phyloP scores from a whole-genome alignment of 2,329 filamentous ascomycete species.

The Pestalotiopsis sp. region DNA sequence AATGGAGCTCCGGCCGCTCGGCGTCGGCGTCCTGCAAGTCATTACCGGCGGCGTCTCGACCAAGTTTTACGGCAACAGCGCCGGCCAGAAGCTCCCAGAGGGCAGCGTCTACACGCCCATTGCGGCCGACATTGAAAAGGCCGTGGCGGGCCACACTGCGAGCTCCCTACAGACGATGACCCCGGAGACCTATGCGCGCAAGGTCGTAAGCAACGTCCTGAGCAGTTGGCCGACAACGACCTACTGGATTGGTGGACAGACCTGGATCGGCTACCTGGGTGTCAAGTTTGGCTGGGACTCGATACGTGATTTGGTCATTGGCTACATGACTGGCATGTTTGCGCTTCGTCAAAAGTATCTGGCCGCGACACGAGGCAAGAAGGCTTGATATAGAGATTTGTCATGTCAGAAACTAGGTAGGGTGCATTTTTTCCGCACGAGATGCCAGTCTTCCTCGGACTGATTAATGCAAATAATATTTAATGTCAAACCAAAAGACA shows the following conservation, averaged over 20 bases:
- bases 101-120: slow-evolving; percentile 18
- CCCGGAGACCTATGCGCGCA: slow-evolving; percentile 16
- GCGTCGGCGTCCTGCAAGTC: slow-evolving; percentile 34
- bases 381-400: not conserved
- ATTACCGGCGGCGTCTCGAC: slow-evolving; percentile 35
- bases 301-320: slow-evolving; percentile 18
- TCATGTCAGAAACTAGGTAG: not conserved
- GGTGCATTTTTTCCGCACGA: not conserved
- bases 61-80: slow-evolving; percentile 26
- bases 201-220: slow-evolving; percentile 18
- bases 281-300: slow-evolving; percentile 14
- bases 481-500: too few species aligned
- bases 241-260: slow-evolving; percentile 18
- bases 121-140: slow-evolving; percentile 16
- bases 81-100: slow-evolving; percentile 12
- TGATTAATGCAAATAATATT: too few species aligned
- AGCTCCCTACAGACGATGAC: slow-evolving; percentile 14
- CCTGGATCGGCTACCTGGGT: slow-evolving; percentile 15
- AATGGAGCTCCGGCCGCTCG: slow-evolving; percentile 39
- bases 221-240: slow-evolving; percentile 14
- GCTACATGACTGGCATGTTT: slow-evolving; percentile 9
- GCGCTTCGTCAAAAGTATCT: slow-evolving; percentile 12
- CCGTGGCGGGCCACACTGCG: slow-evolving; percentile 15
- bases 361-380: not conserved
- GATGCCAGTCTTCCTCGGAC: not conserved